phyloP scores from a whole-genome alignment of 2,329 filamentous ascomycete species.

The Mariannaea elegans region DNA sequence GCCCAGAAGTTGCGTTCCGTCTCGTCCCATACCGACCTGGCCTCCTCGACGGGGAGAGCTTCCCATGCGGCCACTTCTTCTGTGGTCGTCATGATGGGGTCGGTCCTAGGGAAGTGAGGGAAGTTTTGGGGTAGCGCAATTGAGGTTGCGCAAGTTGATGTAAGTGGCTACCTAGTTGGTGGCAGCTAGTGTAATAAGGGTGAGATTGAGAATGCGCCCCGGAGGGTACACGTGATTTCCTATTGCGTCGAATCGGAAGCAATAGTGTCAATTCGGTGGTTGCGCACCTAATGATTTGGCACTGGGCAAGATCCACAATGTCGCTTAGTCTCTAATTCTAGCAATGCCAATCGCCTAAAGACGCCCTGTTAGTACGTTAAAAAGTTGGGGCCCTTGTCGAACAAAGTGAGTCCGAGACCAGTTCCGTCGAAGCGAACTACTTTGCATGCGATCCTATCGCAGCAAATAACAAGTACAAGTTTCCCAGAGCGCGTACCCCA shows the following conservation, averaged over 20 bases:
- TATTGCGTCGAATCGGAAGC: slow-evolving; percentile 14
- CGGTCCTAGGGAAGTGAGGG: neutral
- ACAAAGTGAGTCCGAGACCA: slow-evolving; percentile 13
- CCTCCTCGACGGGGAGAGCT: slow-evolving; percentile 43
- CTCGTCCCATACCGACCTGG: slow-evolving; percentile 47
- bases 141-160: slow-evolving; percentile 6
- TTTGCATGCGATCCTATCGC: slow-evolving; percentile 20
- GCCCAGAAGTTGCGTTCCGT: slow-evolving; percentile 49
- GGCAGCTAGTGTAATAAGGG: slow-evolving; percentile 2
- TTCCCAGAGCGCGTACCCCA: slow-evolving; percentile 16
- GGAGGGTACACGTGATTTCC: slow-evolving; percentile 21
- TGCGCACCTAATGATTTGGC: neutral
- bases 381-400: slow-evolving; percentile 7
- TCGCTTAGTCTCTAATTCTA: slow-evolving; percentile 7
- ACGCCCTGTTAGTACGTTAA: slow-evolving; percentile 7
- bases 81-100: slow-evolving; percentile 32
- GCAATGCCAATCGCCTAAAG: slow-evolving; percentile 4
- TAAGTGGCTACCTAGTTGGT: slow-evolving; percentile 14
- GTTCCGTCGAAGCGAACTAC: slow-evolving; percentile 23
- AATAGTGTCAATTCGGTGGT: slow-evolving; percentile 14
- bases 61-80: slow-evolving; percentile 41
- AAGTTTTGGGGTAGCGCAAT: neutral
- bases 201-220: neutral
- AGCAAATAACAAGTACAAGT: slow-evolving; percentile 21
- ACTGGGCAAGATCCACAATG: slow-evolving; percentile 11